phyloP scores from a whole-genome alignment of 2,329 filamentous ascomycete genomes.

The Stachybotrys elegans region DNA sequence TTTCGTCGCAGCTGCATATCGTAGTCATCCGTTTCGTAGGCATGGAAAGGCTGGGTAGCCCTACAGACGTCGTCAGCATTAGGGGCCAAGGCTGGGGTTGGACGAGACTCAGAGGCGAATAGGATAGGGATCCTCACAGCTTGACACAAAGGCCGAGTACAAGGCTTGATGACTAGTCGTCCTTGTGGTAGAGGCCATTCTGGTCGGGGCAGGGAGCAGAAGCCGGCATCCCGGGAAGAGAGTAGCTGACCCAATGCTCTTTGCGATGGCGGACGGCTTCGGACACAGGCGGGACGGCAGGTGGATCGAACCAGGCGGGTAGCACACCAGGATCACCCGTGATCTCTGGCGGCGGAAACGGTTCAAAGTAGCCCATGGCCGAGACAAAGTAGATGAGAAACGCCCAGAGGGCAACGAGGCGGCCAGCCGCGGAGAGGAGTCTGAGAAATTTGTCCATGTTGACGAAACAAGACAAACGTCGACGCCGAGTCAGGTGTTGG shows the following conservation, averaged over 20 bases:
- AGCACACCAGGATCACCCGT: not conserved
- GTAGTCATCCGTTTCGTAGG: not conserved
- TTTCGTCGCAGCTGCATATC: too few species aligned
- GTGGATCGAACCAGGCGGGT: not conserved
- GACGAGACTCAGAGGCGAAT: not conserved
- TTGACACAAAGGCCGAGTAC: not conserved
- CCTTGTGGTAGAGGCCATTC: not conserved
- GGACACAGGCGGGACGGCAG: not conserved
- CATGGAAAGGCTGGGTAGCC: not conserved
- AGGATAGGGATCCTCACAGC: not conserved
- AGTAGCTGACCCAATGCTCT: not conserved
- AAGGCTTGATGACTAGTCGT: conserved; percentile 2
- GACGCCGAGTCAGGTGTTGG: too few species aligned
- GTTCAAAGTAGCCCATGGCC: too few species aligned
- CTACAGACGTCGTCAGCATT: not conserved
- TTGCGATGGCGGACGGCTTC: not conserved
- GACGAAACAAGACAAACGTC: too few species aligned
- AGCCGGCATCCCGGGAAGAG: not conserved
- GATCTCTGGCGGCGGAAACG: not conserved
- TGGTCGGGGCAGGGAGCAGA: too few species aligned
- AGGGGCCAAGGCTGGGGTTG: not conserved
- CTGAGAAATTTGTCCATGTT: too few species aligned
- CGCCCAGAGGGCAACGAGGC: too few species aligned
- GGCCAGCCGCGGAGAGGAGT: too few species aligned
- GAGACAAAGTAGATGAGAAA: too few species aligned